Base-by-base conservation (phyloP, 768 basidiomycete genomes). In the Hebeloma cylindrosporum region DNA sequence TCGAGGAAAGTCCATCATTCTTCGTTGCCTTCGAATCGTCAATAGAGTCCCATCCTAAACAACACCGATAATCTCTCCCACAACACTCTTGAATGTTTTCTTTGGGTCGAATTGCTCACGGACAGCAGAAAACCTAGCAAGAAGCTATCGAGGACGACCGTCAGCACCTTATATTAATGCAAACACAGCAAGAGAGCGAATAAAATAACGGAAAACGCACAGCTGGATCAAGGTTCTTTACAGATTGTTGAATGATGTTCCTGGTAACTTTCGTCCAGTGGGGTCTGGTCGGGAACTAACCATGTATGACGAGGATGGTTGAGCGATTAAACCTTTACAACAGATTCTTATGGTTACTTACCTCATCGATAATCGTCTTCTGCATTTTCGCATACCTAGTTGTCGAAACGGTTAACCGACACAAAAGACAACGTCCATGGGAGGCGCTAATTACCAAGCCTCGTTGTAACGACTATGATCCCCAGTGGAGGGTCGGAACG, bases 241-340 rank as follows among this genome's bases (percentile, higher is more conserved):
- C 33, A 16, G 61, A 52, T 40, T 63, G 56, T 21, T 38, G 29
- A 40, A 67, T 61, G 16, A 67, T 50, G 5, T 52, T 45, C 7
- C 66, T 58, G 13, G 64, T 66, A 51, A 61, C 65, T 53, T 69
- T 69, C 3, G 67, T 67, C 67, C 66, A 69, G 42, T 69, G 65
- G 5, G 65, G 66, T 9, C 66, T 56, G 30, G 64, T 59, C 34
- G 66, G 67, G 52, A 69, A 66, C 66, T 68, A 16, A 3, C 28
- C 35, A 10, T 23, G 36, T 33, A n/a, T 22, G n/a, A 35, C 22
- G 21, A 39, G 25, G 22, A 18, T 27, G 31, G n/a, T 30, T 27
- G 43, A 38, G 18, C 44, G 42, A 37, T 23, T 36, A 36, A 36
- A 34, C 3, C 23, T 17, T 42, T 10, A 16, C 34, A 18, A 31